A percentile compares a stretch with the other conserved stretches of the same genome.
These are phyloP conservation scores for Goffeauzyma gilvescens DNA, from an alignment of 768 basidiomycete genomes.

Conservation along the genomic window DNA sequence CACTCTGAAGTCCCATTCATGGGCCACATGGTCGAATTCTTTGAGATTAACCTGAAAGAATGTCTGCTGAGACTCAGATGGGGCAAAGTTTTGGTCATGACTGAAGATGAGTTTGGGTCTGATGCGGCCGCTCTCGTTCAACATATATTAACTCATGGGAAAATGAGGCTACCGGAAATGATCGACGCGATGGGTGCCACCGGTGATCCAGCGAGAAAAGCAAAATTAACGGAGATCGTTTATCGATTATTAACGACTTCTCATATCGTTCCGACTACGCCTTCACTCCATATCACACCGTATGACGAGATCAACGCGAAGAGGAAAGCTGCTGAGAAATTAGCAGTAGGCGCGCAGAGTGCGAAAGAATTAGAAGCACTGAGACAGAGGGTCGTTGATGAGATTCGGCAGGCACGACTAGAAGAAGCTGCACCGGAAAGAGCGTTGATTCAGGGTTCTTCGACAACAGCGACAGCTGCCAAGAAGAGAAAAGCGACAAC, in stretches of 20 bases:
- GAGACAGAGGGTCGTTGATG: not conserved
- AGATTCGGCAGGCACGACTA: not conserved
- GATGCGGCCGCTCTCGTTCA: constrained; percentile 50
- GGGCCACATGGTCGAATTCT: constrained; percentile 44
- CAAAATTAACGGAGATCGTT: constrained; percentile 3
- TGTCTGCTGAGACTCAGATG: constrained; percentile 66
- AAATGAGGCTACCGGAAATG: constrained; percentile 58
- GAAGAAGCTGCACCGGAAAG: constrained; percentile 1
- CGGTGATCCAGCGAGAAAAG: not conserved
- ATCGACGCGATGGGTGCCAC: constrained; percentile 34
- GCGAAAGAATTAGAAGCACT: not conserved
- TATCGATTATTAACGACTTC: constrained; percentile 4
- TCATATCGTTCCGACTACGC: constrained; percentile 6
- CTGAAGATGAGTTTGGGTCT: constrained; percentile 51
- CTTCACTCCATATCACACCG: constrained; percentile 7
- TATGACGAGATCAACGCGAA: constrained; percentile 10
- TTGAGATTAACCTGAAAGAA: constrained; percentile 62
- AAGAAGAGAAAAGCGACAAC: constrained; percentile 2
- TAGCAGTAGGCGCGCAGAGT: not conserved
- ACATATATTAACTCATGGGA: constrained; percentile 64
- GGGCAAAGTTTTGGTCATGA: constrained; percentile 58
- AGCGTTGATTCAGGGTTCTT: not conserved
- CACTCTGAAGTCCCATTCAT: constrained; percentile 55
- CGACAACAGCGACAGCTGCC: too few species aligned
- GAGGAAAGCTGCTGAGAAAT: constrained; percentile 4